Base-by-base conservation (phyloP, 2,329 filamentous ascomycete genomes). In the Aspergillus ochraceus region DNA sequence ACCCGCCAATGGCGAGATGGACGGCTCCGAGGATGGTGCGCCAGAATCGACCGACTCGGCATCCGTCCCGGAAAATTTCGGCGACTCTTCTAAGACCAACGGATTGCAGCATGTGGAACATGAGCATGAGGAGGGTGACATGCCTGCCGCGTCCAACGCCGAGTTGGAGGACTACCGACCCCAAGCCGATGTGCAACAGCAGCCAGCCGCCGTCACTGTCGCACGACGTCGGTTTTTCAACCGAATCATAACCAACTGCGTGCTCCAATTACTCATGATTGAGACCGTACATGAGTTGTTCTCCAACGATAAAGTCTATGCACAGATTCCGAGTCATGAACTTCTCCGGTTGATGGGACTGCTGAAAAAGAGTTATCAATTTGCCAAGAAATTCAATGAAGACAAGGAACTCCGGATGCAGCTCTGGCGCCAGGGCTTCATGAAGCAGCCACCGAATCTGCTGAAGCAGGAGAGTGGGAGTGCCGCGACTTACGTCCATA, bases 241-340 rank as follows among this genome's bases (percentile, higher is more conserved):
- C 79, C 91, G 94, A 67, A 99, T 99, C 76, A 99, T 99, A 76
- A 97, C 94, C 14, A 94, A 96, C 66, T 99, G 95, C 74, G 96
- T 99, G 4, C 82, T 99, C 9, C 96, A 99, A 76, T 86, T 99
- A 2, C 87, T 99, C 64, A 99, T 99, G 92, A 99, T 99, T 68
- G 96, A 99, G 76, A 99, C 96, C 0, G 96, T 99, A 47, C 96
- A 96, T 71, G 96, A 99, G 76, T 87, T 99, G 52, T 99, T 99
- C 80, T 96, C 92, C 68, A 99, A 98, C 76, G 93, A 98, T 72
- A 87, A 90, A 1, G 96, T 99, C 17, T 99, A 99, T 74, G 84
- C 88, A 6, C 88, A 96, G 73, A 99, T 99, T 45, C 96, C 95
- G 0, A 97, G 92, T 0, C 81, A 86, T 10, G 92, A 98, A 72